Percentiles rank a stretch among this genome's conserved stretches.
phyloP scores from a whole-genome alignment of 2,329 filamentous ascomycete species.

The Colletotrichum tropicicola region DNA sequence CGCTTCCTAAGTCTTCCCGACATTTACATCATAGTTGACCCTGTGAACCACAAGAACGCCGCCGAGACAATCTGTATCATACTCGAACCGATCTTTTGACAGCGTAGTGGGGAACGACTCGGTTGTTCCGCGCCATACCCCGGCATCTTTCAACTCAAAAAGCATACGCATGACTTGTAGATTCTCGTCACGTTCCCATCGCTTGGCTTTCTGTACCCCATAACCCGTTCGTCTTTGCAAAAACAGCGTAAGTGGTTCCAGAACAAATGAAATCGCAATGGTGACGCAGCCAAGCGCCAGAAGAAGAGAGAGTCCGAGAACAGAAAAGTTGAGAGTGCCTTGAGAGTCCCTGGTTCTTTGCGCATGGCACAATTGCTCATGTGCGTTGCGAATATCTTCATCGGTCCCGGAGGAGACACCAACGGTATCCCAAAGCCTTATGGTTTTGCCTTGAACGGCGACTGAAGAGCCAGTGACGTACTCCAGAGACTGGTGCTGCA shows the following conservation, averaged over 20 bases:
- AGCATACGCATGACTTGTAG: slow-evolving; percentile 20
- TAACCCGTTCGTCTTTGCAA: not conserved
- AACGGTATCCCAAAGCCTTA: not conserved
- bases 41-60: not conserved
- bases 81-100: not conserved
- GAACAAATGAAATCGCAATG: not conserved
- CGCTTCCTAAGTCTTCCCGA: not conserved
- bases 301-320: not conserved
- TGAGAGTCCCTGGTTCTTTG: not conserved
- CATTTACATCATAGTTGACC: not conserved
- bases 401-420: not conserved
- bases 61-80: too few relatives aligned
- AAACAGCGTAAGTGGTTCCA: not conserved
- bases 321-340: slow-evolving; percentile 16
- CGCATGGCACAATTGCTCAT: not conserved
- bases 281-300: not conserved
- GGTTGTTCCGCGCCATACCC: not conserved
- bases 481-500: not conserved
- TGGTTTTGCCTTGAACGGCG: not conserved
- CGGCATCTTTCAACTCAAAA: not conserved
- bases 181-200: slow-evolving; percentile 16
- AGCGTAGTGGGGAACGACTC: not conserved
- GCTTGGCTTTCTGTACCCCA: not conserved
- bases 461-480: not conserved
- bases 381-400: too few relatives aligned